Conservation (phyloP, 495 filamentous ascomycete species). For the Hamigera avellanea region DNA sequence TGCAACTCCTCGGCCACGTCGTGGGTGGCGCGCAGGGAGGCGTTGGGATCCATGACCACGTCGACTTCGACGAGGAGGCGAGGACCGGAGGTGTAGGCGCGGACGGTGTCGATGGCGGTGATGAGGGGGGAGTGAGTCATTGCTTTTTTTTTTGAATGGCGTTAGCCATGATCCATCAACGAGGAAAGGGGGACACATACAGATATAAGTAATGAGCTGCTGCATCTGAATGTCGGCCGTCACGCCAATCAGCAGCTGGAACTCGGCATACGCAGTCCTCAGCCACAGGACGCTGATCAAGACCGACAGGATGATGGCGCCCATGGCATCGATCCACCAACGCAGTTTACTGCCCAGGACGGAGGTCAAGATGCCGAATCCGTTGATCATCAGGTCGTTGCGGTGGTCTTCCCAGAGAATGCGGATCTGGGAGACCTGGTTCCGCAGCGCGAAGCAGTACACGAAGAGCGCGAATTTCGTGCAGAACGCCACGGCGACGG, state of each 20-base stretch:
- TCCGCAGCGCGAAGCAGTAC: constrained; percentile 84
- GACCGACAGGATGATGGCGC: constrained; percentile 71
- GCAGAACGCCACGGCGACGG: constrained; percentile 70
- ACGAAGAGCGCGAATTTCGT: constrained; percentile 79
- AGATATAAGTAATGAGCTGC: constrained; percentile 93
- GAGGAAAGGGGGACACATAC: constrained; percentile 31
- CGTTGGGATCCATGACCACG: constrained; percentile 66
- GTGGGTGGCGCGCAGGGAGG: constrained; percentile 66
- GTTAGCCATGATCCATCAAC: neutral
- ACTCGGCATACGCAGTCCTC: constrained; percentile 76
- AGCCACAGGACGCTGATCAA: constrained; percentile 73
- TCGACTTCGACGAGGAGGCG: constrained; percentile 85
- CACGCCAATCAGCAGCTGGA: constrained; percentile 81
- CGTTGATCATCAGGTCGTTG: constrained; percentile 82
- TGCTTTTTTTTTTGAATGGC: constrained; percentile 32
- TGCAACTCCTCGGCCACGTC: constrained; percentile 92
- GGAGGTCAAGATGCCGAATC: constrained; percentile 81
- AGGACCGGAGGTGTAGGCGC: constrained; percentile 84
- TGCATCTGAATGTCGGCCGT: constrained; percentile 76
- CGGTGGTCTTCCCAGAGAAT: constrained; percentile 92
- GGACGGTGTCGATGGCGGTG: constrained; percentile 82
- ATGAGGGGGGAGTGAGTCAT: constrained; percentile 83
- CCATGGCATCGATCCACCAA: constrained; percentile 95
- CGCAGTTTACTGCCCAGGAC: constrained; percentile 74
- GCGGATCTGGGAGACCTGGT: constrained; percentile 80